A percentile compares a stretch with the other conserved stretches of the same genome.
Evolutionary conservation across 2,329 filamentous ascomycete genomes (phyloP).

Genomic region (Verticillium zaregamsianum): DNA sequence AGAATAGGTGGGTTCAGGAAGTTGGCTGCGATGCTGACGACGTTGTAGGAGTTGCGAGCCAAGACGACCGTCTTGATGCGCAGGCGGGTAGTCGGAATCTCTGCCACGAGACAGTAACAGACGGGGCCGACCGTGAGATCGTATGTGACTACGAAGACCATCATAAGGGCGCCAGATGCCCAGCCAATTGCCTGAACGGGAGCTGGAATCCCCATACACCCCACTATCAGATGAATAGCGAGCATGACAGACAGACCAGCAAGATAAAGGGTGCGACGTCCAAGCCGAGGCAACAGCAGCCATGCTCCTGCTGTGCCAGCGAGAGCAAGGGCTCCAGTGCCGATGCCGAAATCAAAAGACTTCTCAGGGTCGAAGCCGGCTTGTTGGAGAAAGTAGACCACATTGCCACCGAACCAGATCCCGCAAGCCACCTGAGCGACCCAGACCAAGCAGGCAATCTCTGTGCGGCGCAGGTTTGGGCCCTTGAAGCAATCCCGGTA

Average conservation of each 20-base stretch:
- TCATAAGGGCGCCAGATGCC: not conserved
- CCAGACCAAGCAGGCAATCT: constrained; percentile 37
- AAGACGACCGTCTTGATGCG: constrained; percentile 7
- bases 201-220: constrained; percentile 25
- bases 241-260: constrained; percentile 29
- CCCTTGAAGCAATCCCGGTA: constrained; percentile 45
- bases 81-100: constrained; percentile 5
- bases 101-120: constrained; percentile 24
- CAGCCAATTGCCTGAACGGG: not conserved
- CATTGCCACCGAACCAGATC: constrained; percentile 34
- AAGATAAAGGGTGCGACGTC: constrained; percentile 37
- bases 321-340: constrained; percentile 37
- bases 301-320: constrained; percentile 22
- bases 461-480: constrained; percentile 38
- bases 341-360: constrained; percentile 36
- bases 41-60: constrained; percentile 2
- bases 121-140: constrained; percentile 38
- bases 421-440: constrained; percentile 36
- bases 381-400: constrained; percentile 42
- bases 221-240: constrained; percentile 35
- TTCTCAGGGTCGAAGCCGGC: constrained; percentile 31
- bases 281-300: constrained; percentile 12
- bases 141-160: constrained; percentile 21
- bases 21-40: constrained; percentile 12
- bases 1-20: constrained; percentile 13